Base-by-base conservation (phyloP, 208 protist species). In the Strigomonas culicis region DNA sequence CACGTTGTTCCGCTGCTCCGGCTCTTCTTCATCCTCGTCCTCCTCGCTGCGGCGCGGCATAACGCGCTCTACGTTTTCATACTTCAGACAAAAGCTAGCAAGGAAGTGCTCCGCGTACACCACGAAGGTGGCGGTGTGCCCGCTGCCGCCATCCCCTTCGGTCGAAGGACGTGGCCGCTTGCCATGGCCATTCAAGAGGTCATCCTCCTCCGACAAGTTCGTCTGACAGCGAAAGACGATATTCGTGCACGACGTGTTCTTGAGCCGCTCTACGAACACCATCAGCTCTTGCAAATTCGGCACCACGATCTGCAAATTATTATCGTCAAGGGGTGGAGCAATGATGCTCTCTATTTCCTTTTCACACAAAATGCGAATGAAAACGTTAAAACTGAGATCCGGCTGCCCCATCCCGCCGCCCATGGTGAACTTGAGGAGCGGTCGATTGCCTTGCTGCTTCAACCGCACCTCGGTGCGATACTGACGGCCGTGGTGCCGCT, bases 381-480 rank as follows among this genome's bases (percentile, higher is more conserved):
- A 84, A n/a, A 93, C 82, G 51, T 92, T 84, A 63, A 90, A 88
- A 41, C 81, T 84, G 43, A 90, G 62, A 58, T 87, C 77, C 1
- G 80, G 75, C 39, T 79, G 72, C 1, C 77, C 74, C 0, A 68
- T 15, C 17, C 62, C 70, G 25, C 79, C 80, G 15, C 80, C 74
- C 65, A 82, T 66, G 39, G 70, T 71, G 10, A 86, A 43, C 30
- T 78, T 76, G 34, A 82, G 60, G 47, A 74, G 59, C 4, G 76
- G 76, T 1, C 41, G 43, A 7, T 32, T 51, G 11, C 49, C 55
- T n/a, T 66, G 75, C 17, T 57, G 24, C 1, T 77, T 74, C n/a
- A 94, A 72, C 13, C 85, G 84, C 34, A 94, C 60, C 32, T 84
- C 67, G 19, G 82, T 70, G 44, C 65, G 65, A 17, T 59, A 63